Evolutionary conservation across 2,329 filamentous ascomycete genomes (phyloP).

Genomic region (Sphaerulina vaccinii): DNA sequence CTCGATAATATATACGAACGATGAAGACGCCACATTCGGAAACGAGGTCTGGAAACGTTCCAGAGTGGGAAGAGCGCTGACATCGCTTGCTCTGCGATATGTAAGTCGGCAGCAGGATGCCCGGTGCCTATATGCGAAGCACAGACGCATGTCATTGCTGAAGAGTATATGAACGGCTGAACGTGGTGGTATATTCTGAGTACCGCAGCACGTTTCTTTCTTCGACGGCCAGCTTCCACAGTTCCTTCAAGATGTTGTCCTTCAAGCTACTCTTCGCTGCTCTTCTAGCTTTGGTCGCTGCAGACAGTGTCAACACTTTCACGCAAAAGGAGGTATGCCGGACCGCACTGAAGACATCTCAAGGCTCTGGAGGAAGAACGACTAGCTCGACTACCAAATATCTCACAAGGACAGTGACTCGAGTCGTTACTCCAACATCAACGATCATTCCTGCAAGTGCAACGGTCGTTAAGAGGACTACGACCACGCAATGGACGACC

Average conservation of each 20-base stretch:
- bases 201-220: not conserved
- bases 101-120: not conserved
- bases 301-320: conserved; percentile 6
- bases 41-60: not conserved
- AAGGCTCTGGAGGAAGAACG: conserved; percentile 1
- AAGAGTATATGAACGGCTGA: not conserved
- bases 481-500: conserved; percentile 4
- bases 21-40: not conserved
- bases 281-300: not conserved
- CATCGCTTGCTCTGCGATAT: not conserved
- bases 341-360: not conserved
- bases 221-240: not conserved
- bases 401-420: conserved; percentile 1
- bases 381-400: not conserved
- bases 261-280: not conserved
- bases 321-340: not conserved
- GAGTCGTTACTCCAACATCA: not conserved
- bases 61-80: not conserved
- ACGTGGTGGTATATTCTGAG: not conserved
- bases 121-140: not conserved
- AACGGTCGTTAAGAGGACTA: conserved; percentile 6
- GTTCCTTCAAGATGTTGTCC: not conserved
- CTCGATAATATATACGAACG: not conserved
- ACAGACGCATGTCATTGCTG: not conserved
- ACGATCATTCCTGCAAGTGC: conserved; percentile 3